Evolutionary conservation across 2,329 filamentous ascomycete species (phyloP), one percentile per base, ranked within the genome.

Genomic region (Fusarium luffae): DNA sequence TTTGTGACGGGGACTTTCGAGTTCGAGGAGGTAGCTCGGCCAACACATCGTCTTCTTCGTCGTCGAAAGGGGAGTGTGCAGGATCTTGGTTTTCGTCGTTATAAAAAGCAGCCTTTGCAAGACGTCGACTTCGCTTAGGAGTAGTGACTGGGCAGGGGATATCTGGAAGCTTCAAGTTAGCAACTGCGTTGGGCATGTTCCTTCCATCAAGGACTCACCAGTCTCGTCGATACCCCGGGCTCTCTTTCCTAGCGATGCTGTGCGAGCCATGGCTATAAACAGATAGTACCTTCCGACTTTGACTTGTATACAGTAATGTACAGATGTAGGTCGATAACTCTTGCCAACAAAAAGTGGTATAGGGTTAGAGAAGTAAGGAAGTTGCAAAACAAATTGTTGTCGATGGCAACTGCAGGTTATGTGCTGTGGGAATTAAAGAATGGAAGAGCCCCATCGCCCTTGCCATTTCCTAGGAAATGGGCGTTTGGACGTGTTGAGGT

Each of bases 51-150:
- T 83, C 81, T 51, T 85, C 82, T 67, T 86, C 79, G 66, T 77
- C 80, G 37, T 51, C 40, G 75, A 83, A 76, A 18, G 73, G 68
- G 37, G 63, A 67, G 18, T 71, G 70, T 16, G 76, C 66, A 5
- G 80, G 77, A 46, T 91, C 89, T 66, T 86, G 82, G 70, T 93
- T 92, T 79, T 94, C 91, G 71, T 92, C 88, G 71, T 90, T 89
- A 74, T 87, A 84, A n/a, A 74, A 68, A 76, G 78, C 68, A 75
- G 81, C 67, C 78, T 82, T 74, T 44, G 65, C 60, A 79, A 82
- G 66, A 40, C 83, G 81, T 66, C 85, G 82, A 52, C 82, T 79
- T 68, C 83, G 80, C 70, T 88, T 88, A 43, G 84, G 82, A 34
- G 76, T 76, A 34, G 58, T 51, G 10, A 66, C 54, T 77, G 76